phyloP scores from a whole-genome alignment of 2,329 filamentous ascomycete genomes.

The Periconia sp. region DNA sequence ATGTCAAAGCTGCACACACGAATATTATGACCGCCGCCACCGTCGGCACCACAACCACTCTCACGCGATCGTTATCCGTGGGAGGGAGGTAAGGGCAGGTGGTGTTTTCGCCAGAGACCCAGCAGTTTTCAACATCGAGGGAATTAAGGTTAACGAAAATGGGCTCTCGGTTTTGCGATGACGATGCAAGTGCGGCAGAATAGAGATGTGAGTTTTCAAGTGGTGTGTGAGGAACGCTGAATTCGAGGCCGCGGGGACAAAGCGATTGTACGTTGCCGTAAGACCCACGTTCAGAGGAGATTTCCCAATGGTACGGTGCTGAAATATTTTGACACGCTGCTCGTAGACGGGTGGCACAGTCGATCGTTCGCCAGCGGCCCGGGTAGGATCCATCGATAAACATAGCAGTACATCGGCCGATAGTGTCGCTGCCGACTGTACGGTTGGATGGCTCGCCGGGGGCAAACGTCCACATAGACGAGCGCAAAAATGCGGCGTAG shows the following conservation, averaged over 20 bases:
- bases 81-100: slow-evolving; percentile 60
- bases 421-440: slow-evolving; percentile 30
- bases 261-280: slow-evolving; percentile 48
- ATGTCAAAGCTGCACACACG: slow-evolving; percentile 60
- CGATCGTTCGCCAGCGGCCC: slow-evolving; percentile 61
- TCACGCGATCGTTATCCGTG: slow-evolving; percentile 46
- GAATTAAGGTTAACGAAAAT: slow-evolving; percentile 66
- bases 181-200: slow-evolving; percentile 23
- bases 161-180: slow-evolving; percentile 16
- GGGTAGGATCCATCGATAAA: slow-evolving; percentile 43
- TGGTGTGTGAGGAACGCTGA: slow-evolving; percentile 61
- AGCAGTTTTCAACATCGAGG: slow-evolving; percentile 59
- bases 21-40: slow-evolving; percentile 66
- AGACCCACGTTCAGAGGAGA: slow-evolving; percentile 47
- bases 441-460: slow-evolving; percentile 56
- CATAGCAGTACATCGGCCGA: slow-evolving; percentile 59
- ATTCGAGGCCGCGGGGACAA: slow-evolving; percentile 55
- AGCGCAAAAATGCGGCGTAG: slow-evolving; percentile 56
- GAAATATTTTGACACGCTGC: slow-evolving; percentile 59
- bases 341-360: slow-evolving; percentile 56
- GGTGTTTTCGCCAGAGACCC: slow-evolving; percentile 58
- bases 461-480: slow-evolving; percentile 63
- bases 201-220: slow-evolving; percentile 64
- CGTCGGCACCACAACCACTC: slow-evolving; percentile 61
- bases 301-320: slow-evolving; percentile 60